Percentiles rank a stretch among this genome's conserved stretches.
Conservation (phyloP, 345 rosid genomes). For the Populus alba region DNA sequence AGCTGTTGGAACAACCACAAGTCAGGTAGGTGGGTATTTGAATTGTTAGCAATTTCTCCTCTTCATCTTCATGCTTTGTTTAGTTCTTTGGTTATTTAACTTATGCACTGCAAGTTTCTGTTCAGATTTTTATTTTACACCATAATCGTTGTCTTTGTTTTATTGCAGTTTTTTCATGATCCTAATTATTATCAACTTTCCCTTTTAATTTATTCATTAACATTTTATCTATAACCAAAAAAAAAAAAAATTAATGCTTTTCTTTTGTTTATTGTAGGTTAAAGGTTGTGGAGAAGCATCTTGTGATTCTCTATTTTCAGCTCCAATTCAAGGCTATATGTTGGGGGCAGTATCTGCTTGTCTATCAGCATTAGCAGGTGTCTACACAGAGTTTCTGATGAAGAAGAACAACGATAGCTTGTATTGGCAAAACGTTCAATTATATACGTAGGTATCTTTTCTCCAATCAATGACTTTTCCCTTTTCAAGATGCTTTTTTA, state of each 20-base stretch:
- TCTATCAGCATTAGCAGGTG: slow-evolving; percentile 91
- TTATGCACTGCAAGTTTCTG: neutral
- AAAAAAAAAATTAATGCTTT: neutral
- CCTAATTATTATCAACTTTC: neutral
- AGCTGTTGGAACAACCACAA: slow-evolving; percentile 89
- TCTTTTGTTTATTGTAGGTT: slow-evolving; percentile 43
- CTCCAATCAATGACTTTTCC: slow-evolving; percentile 15
- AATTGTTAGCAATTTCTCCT: neutral
- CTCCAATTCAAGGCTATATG: slow-evolving; percentile 89
- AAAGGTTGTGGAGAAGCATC: slow-evolving; percentile 88
- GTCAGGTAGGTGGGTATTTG: slow-evolving; percentile 50
- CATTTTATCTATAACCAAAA: neutral
- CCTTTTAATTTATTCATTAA: no score
- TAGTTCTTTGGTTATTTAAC: neutral
- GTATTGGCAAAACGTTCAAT: slow-evolving; percentile 93
- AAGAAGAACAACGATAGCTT: slow-evolving; percentile 90
- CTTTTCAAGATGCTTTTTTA: no score
- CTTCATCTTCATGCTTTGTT: neutral
- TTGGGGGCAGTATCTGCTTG: slow-evolving; percentile 82
- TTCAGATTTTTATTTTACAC: neutral
- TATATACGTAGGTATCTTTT: slow-evolving; percentile 80
- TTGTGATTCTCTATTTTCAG: slow-evolving; percentile 79
- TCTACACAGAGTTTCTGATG: slow-evolving; percentile 94
- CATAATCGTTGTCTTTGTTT: neutral
- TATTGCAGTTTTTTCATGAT: neutral